Evolutionary conservation across 441 rosid genomes (phyloP).

Genomic region (Manihot esculenta): DNA sequence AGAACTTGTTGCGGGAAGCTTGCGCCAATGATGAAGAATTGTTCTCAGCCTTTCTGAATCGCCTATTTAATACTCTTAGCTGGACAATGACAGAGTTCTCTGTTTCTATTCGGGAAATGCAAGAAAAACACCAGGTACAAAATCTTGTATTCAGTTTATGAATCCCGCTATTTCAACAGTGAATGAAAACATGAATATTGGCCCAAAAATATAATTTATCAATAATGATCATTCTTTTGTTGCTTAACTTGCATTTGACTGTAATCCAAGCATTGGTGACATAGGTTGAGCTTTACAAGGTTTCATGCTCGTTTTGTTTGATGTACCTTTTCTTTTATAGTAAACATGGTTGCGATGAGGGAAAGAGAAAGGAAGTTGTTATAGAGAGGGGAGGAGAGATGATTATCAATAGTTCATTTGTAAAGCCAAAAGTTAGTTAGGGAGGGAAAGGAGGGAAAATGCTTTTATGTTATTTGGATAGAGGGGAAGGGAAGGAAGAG

Average conservation of each 20-base stretch:
- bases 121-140: conserved; percentile 85
- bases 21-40: conserved; percentile 65
- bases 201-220: too few relatives aligned
- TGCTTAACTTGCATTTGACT: background rate
- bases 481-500: background rate
- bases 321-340: background rate
- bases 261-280: background rate
- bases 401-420: too few relatives aligned
- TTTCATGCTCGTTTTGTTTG: background rate
- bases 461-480: background rate
- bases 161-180: background rate
- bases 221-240: background rate
- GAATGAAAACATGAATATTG: too few relatives aligned
- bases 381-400: background rate
- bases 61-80: conserved; percentile 91
- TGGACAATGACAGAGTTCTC: conserved; percentile 99
- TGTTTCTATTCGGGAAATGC: conserved; percentile 92
- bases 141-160: background rate
- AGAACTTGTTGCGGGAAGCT: conserved; percentile 84
- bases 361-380: background rate
- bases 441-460: too few relatives aligned
- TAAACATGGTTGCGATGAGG: background rate
- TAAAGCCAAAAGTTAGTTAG: too few relatives aligned
- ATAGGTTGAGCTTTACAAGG: background rate
- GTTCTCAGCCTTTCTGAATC: conserved; percentile 89